Conservation (phyloP, 2,329 filamentous ascomycete species). For the Davidsoniella virescens region DNA sequence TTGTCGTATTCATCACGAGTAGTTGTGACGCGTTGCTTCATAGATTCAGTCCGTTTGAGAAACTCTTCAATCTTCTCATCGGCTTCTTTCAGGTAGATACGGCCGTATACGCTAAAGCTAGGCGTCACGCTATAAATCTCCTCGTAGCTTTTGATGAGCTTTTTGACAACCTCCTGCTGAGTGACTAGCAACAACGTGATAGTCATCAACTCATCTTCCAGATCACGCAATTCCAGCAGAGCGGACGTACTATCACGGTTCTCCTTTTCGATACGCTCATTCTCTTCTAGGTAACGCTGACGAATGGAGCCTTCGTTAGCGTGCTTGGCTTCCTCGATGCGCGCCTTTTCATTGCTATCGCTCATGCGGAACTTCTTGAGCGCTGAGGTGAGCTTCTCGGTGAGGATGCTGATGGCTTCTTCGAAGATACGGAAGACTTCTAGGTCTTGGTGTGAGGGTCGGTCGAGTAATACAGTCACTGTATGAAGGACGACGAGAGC, state of each 20-base stretch:
- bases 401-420: conserved; percentile 48
- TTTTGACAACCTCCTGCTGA: conserved; percentile 33
- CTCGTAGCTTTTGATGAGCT: conserved; percentile 29
- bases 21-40: conserved; percentile 39
- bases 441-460: conserved; percentile 41
- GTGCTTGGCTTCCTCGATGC: conserved; percentile 22
- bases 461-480: conserved; percentile 43
- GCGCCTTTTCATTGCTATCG: conserved; percentile 32
- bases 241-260: conserved; percentile 48
- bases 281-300: conserved; percentile 24
- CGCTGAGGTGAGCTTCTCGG: conserved; percentile 44
- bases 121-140: conserved; percentile 23
- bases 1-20: conserved; percentile 49
- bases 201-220: conserved; percentile 46
- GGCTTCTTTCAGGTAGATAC: conserved; percentile 34
- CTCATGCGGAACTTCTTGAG: conserved; percentile 45
- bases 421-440: conserved; percentile 51
- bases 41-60: conserved; percentile 34
- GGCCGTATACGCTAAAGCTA: conserved; percentile 9
- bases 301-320: conserved; percentile 25
- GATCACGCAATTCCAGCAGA: conserved; percentile 44
- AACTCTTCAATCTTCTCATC: conserved; percentile 38
- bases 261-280: conserved; percentile 33
- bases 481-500: conserved; percentile 46
- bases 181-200: conserved; percentile 40